Base-by-base conservation (phyloP, 2,329 filamentous ascomycete species). In the Hymenotorrendiella dingleyae region DNA sequence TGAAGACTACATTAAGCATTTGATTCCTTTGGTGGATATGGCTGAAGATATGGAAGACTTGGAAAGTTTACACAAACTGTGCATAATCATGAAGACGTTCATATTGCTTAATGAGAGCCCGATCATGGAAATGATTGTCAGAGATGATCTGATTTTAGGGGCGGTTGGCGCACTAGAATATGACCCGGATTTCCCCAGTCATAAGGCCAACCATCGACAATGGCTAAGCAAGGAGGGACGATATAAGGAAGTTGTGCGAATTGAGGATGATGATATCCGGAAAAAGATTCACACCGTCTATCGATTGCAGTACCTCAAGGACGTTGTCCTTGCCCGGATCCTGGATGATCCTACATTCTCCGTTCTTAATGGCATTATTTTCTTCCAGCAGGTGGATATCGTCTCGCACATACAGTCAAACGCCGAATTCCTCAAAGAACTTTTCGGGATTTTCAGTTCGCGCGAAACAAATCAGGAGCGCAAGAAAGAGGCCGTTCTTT, bases 351-450 rank as follows among this genome's bases (percentile, higher is more conserved):
- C 91, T 37, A 98, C 93, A 16, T 98, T 97, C 64, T 94, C 88
- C 19, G 90, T 97, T 20, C 80, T 98, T 52, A 98, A 97, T 67
- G 95, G 89, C 38, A 76, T 97, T 55, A 98, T 98, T 54, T 98
- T 96, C 70, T 98, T 94, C 73, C 93, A 97, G 67, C 93, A 98
- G 68, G 90, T 97, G 56, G 93, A 97, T 60, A 96, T 98, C 60
- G 84, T 98, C 37, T 86, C 91, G 59, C 87, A 97, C 65, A 73
- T 98, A n/a, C 90, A 96, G 64, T 74, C 73, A 20, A 95, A 95
- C 56, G 71, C 71, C 1, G 67, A 68, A 2, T 96, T 95, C 58
- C 69, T 97, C 21, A 82, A 80, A 53, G 87, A 96, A 49, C 74
- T 97, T 4, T 98, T 97, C 62, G 76, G 77, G 41, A 88, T 97